Evolutionary conservation across 495 filamentous ascomycete genomes (phyloP), one percentile per base, ranked within the genome.

Genomic region (Rhypophila decipiens): DNA sequence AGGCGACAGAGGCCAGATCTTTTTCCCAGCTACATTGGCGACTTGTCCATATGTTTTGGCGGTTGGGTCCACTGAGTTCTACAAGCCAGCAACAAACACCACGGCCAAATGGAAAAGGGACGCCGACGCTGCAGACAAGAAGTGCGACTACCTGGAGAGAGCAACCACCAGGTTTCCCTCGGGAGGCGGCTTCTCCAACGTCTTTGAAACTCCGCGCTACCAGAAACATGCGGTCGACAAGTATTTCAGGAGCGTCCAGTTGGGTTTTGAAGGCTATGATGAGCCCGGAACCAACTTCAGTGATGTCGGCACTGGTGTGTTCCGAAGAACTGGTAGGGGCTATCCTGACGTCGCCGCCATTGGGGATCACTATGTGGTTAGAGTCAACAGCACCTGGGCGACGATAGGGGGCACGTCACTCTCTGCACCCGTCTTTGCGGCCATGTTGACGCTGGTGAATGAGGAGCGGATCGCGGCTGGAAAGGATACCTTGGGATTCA

Each of bases 161-260:
- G 58, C 63, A 55, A 75, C 49, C 57, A 65, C 27, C 49, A 64
- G 24, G 51, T 73, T 76, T 65, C 60, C 62, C 20, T 80, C 76
- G 7, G 80, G 80, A 21, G 81, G 83, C 39, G 82, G 81, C n/a
- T 85, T 86, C 64, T 79, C 73, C 59, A 84, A 86, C 58, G 68
- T 84, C 59, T 87, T 80, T 61, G 54, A 67, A 12, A 60, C 70
- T 9, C 79, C 83, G 0, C 49, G 53, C 5, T 87, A 79, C 51
- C 83, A 87, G 55, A 34, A 68, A 12, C 19, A 56, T 2, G 75
- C 74, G 0, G 75, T 87, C 5, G 56, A 61, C 0, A 52, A 59
- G 17, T 85, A 77, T 57, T 73, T 85, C n/a, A 66, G 68, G 40
- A 59, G 71, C 22, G 63, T 72, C 3, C 73, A 57, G 22, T 49